Evolutionary conservation across 2,329 filamentous ascomycete genomes (phyloP), one percentile per base, ranked within the genome.

Genomic region (Graphiopsis chlorocephala): DNA sequence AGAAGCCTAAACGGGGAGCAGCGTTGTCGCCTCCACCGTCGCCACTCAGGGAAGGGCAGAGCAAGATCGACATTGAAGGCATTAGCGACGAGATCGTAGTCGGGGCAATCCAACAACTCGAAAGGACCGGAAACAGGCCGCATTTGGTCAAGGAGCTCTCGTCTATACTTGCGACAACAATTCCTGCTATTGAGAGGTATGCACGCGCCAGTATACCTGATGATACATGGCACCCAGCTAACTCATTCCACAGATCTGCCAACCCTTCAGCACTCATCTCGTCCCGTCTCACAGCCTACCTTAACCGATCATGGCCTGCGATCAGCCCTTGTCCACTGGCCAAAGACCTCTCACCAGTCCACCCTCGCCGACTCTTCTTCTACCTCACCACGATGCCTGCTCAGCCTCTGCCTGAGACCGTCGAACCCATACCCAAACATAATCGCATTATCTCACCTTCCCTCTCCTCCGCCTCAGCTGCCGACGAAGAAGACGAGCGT

Each of bases 21-120:
- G 87, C 92, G 73, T 84, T 91, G 75, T 97, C 93, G 63, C 93
- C 93, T 68, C 91, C 91, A 65, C 90, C 90, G 1, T 93, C 91
- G 64, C 91, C 91, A 50, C 82, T 82, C 65, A 81, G 84, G 57
- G 80, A 79, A 38, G 77, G 76, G 73, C 68, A 75, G 69, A 69
- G 67, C 75, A 89, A 88, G 74, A 86, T 95, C 74, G 90, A 96
- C 76, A 85, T 92, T 60, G 89, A 93, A 69, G 87, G 88, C 45
- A 93, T 98, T 78, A 92, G 93, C 75, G 95, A 99, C 77, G 93
- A 97, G 74, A 96, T 99, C 72, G 94, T 99, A 60, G 90, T 96
- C 75, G 92, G 88, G 17, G 92, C 96, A 57, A 92, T 98, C 73
- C 81, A 91, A 71, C 93, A 96, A 79, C 83, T 99, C 64, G 89